Evolutionary conservation across 257 asterid species (phyloP), one percentile per base, ranked within the genome.

Genomic region (Euphrasia confusa): DNA sequence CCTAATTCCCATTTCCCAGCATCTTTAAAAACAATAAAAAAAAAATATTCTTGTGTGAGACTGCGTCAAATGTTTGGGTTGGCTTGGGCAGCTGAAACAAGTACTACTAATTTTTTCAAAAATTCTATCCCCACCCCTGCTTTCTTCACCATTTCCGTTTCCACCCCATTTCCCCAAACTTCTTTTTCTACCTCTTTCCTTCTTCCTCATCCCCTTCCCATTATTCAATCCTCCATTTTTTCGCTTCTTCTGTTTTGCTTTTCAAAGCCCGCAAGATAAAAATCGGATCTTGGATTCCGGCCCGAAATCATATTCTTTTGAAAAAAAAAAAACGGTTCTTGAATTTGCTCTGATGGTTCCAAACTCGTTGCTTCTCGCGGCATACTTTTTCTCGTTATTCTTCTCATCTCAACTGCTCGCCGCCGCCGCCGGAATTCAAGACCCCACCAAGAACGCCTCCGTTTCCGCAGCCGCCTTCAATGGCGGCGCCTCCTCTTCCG

Each of bases 21-120:
- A 21, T 21, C 0, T 21, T 30, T 30, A 30, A 30, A 30, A 0
- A 30, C 0, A 30, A 30, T 3, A 2, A 1, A 30, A 30, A 30
- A 30, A 53, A 66, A 71, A 72, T 72, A 75, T 75, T 68, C 77
- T 67, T 52, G 69, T 68, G 73, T 76, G 81, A 68, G 71, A 76
- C 70, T 78, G 75, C 81, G 81, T 76, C 71, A 33, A 60, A 15
- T 57, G 78, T 76, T 76, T 58, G 72, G 65, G 61, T 68, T 67
- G 72, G 71, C 48, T 74, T 30, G 5, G 33, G 33, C 33, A 69
- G 68, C 77, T 72, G 56, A 66, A 68, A 74, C 65, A 33, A 18
- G 7, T 57, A 27, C n/a, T n/a, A 13, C 5, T 18, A 30, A n/a
- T 2, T 28, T 57, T 57, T 7, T 7, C 10, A 7, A 56, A 26